phyloP scores from a whole-genome alignment of 1,139 yeast species.

The Hyphopichia khmerensis region DNA sequence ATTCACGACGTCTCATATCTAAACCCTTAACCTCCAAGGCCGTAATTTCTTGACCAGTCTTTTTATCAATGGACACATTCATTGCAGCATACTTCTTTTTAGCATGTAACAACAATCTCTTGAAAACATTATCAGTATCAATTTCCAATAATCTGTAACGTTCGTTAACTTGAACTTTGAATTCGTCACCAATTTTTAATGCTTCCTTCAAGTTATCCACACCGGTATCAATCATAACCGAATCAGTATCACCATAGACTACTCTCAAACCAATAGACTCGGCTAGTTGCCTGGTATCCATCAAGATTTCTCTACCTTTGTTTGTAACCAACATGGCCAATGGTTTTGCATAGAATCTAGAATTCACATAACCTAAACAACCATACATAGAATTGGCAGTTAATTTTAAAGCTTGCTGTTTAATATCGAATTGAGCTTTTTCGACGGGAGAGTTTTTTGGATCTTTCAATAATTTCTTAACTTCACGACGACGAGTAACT shows the following conservation, averaged over 20 bases:
- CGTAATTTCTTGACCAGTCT: slow-evolving; percentile 51
- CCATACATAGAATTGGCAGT: slow-evolving; percentile 99
- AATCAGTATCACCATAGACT: slow-evolving; percentile 98
- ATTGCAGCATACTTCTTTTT: slow-evolving; percentile 98
- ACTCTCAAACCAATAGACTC: slow-evolving; percentile 81
- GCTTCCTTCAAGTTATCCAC: slow-evolving; percentile 71
- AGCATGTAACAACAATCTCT: slow-evolving; percentile 82
- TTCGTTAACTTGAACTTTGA: slow-evolving; percentile 83
- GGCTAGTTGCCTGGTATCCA: slow-evolving; percentile 91
- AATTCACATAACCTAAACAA: slow-evolving; percentile 89
- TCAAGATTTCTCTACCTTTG: slow-evolving; percentile 93
- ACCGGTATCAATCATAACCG: slow-evolving; percentile 97
- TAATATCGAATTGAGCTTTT: slow-evolving; percentile 83
- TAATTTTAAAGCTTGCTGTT: slow-evolving; percentile 92
- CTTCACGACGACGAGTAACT: slow-evolving; percentile 91
- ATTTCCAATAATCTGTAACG: slow-evolving; percentile 85
- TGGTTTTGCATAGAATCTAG: slow-evolving; percentile 95
- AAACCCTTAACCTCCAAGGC: slow-evolving; percentile 89
- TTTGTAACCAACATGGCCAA: slow-evolving; percentile 93
- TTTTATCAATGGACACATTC: slow-evolving; percentile 49
- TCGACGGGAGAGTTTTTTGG: slow-evolving; percentile 64
- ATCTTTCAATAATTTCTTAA: slow-evolving; percentile 79
- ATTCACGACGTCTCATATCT: slow-evolving; percentile 97
- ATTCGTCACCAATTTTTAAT: slow-evolving; percentile 76
- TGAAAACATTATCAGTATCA: slow-evolving; percentile 92